Evolutionary conservation across 177 flowering plant genomes (phyloP).

Genomic region (Vitis hybrid): DNA sequence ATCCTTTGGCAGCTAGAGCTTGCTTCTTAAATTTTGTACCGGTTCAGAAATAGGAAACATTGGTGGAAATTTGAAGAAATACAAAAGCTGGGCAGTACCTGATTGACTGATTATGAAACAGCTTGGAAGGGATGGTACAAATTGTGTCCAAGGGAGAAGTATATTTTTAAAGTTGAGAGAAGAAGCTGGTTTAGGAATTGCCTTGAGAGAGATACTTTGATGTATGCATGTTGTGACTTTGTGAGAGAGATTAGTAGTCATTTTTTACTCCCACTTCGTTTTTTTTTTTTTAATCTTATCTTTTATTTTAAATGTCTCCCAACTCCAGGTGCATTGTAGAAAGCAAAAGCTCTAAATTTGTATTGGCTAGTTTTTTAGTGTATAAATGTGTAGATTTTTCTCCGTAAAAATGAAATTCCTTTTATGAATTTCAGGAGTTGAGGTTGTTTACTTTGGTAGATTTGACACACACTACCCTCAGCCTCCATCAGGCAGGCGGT

Average conservation of each 20-base stretch:
- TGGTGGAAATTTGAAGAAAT: background rate
- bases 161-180: background rate
- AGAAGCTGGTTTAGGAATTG: constrained; percentile 6
- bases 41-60: too few species aligned
- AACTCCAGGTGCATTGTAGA: constrained; percentile 9
- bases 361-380: constrained; percentile 20
- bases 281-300: background rate
- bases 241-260: background rate
- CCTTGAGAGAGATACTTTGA: too few species aligned
- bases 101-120: too few species aligned
- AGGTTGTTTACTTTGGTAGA: too few species aligned
- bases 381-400: constrained; percentile 30
- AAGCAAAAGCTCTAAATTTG: constrained; percentile 20
- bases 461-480: background rate
- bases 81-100: background rate
- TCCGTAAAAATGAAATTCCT: background rate
- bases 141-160: too few species aligned
- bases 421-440: background rate
- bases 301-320: background rate
- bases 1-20: constrained; percentile 1
- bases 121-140: too few species aligned
- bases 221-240: too few species aligned
- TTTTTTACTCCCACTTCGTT: background rate
- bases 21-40: background rate
- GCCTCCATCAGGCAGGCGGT: background rate